These are phyloP conservation scores for Malassezia globosa DNA, from an alignment of 1,284 basidiomycete genomes.

Conservation along the genomic window DNA sequence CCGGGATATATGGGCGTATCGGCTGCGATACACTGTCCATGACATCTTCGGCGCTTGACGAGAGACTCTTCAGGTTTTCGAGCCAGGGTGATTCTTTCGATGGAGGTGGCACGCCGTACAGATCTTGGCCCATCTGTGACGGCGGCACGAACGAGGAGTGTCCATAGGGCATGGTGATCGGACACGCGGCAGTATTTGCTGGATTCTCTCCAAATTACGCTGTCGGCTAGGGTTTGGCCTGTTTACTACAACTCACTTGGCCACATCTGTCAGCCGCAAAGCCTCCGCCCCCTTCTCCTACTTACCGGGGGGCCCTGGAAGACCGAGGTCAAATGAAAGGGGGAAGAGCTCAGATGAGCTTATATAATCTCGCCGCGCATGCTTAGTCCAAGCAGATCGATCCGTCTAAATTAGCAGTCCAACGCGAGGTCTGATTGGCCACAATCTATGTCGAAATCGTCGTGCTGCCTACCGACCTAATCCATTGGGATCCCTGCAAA, in stretches of 20 bases:
- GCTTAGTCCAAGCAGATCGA: no score
- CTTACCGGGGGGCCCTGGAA: no score
- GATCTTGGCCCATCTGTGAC: slow-evolving; percentile 5
- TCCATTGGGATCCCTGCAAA: slow-evolving; percentile 61
- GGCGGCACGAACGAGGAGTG: slow-evolving; percentile 16
- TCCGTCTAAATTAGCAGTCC: neutral
- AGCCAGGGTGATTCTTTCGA: slow-evolving; percentile 50
- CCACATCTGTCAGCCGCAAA: neutral
- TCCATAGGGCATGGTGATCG: slow-evolving; percentile 13
- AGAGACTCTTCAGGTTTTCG: slow-evolving; percentile 67
- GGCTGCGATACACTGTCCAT: slow-evolving; percentile 88
- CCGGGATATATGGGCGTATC: slow-evolving; percentile 83
- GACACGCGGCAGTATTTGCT: neutral
- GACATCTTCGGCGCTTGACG: slow-evolving; percentile 69
- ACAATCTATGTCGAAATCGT: no score
- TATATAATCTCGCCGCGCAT: no score
- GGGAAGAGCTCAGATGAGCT: no score
- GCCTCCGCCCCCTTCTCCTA: no score
- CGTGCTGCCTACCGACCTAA: slow-evolving; percentile 4
- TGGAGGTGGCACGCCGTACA: neutral
- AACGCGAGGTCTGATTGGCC: no score
- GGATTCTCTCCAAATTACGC: neutral
- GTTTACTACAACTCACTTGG: neutral
- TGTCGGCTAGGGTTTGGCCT: neutral
- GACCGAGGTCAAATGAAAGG: no score